Percentiles rank a stretch among this genome's conserved stretches.
Evolutionary conservation across 768 basidiomycete genomes (phyloP).

Genomic region (Suillus ampliporus): DNA sequence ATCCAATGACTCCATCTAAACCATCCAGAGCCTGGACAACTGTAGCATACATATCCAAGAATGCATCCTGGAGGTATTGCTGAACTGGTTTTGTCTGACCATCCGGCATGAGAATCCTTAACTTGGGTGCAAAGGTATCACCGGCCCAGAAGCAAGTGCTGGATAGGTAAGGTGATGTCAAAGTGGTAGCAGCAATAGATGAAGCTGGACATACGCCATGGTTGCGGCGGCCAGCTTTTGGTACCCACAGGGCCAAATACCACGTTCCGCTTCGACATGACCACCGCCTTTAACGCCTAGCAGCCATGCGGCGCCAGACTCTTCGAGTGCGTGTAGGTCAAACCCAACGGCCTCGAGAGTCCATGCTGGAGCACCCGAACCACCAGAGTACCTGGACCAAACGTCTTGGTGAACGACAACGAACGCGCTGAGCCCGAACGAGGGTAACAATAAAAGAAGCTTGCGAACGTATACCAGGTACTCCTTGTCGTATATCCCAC

Average conservation of each 20-base stretch:
- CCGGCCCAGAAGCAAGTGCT: slow-evolving; percentile 96
- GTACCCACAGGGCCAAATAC: slow-evolving; percentile 93
- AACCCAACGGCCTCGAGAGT: slow-evolving; percentile 88
- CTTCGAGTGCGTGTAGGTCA: slow-evolving; percentile 78
- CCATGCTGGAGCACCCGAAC: slow-evolving; percentile 97
- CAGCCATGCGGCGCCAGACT: slow-evolving; percentile 87
- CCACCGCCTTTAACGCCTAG: slow-evolving; percentile 79
- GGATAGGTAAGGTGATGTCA: background rate
- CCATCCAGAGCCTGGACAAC: slow-evolving; percentile 73
- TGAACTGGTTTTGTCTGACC: slow-evolving; percentile 71
- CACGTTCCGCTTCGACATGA: slow-evolving; percentile 76
- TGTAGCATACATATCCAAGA: slow-evolving; percentile 75
- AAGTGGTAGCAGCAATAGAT: slow-evolving; percentile 6
- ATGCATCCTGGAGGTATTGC: slow-evolving; percentile 80
- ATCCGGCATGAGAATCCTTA: slow-evolving; percentile 54
- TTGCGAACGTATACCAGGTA: slow-evolving; percentile 81
- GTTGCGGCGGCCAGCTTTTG: slow-evolving; percentile 92
- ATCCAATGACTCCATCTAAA: slow-evolving; percentile 83
- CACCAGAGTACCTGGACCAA: slow-evolving; percentile 94
- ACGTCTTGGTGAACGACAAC: slow-evolving; percentile 93
- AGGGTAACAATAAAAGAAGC: slow-evolving; percentile 70
- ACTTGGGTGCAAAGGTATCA: slow-evolving; percentile 80
- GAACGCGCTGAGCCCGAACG: slow-evolving; percentile 76
- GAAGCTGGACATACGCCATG: slow-evolving; percentile 70
- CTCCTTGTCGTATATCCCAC: slow-evolving; percentile 82